Conservation (phyloP, 2,329 filamentous ascomycete species). For the Fusarium pseudoanthophilum region DNA sequence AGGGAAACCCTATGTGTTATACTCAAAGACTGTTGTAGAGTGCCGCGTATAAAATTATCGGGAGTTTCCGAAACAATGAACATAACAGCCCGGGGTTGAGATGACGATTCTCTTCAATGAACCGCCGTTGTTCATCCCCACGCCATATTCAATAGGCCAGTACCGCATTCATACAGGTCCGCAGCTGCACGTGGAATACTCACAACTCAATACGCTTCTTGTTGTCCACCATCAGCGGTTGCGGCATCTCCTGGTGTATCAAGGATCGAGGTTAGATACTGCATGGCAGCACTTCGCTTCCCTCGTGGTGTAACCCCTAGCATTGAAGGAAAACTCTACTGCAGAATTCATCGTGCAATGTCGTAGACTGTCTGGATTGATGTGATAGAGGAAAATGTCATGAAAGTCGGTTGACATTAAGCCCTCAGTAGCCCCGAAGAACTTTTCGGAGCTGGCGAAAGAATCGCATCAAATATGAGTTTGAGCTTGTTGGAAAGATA, state of each 20-base stretch:
- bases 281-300: background rate
- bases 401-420: background rate
- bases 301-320: background rate
- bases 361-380: background rate
- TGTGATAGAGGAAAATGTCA: background rate
- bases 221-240: background rate
- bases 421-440: background rate
- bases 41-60: too few relatives aligned
- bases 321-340: background rate
- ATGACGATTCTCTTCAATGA: background rate
- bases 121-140: rapidly evolving
- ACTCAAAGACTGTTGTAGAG: background rate
- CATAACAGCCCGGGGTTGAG: background rate
- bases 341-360: rapidly evolving
- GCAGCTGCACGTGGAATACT: too few relatives aligned
- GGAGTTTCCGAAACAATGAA: background rate
- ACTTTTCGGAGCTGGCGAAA: background rate
- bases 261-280: background rate
- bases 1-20: background rate
- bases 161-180: too few relatives aligned
- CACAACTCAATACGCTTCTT: background rate
- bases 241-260: background rate
- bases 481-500: background rate
- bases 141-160: too few relatives aligned
- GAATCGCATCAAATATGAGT: background rate